Evolutionary conservation across 768 basidiomycete genomes (phyloP), one percentile per base, ranked within the genome.

Genomic region (Mycena floridula): DNA sequence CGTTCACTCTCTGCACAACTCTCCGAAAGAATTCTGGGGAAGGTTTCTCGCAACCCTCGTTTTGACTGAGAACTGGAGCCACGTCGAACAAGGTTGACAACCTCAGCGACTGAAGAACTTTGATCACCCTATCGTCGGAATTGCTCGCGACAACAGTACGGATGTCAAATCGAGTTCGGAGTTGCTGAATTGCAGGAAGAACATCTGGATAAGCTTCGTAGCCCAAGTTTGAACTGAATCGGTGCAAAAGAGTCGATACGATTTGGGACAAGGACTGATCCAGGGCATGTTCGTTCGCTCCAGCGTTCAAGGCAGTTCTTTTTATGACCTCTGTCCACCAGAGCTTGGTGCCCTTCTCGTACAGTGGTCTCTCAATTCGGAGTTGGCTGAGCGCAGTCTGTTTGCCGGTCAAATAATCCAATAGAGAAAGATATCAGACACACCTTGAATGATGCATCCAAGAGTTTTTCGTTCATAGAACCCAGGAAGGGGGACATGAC

Each of bases 291-390:
- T n/a, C n/a, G 60, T 83, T 68, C 3, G 81, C 88, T 1, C 85
- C 86, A 35, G 88, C 85, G 3, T 79, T 85, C 3, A 87, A 60
- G 13, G 87, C 88, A 28, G 89, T 90, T 46, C 76, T 65, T 45
- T 67, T 69, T 48, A 91, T 81, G 30, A 91, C 86, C 49, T 86
- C 81, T 16, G 67, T 59, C 89, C 89, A 91, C 87, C 86, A 90
- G 3, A 56, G 60, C 25, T 72, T 59, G 38, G 72, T 70, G 39
- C 81, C 81, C 13, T 68, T 61, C 40, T 62, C 57, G 56, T 88
- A 89, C 0, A 66, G 73, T 2, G 86, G 84, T 37, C 71, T 69
- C 48, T 81, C 76, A 13, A 50, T 64, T 56, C 87, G 83, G 16
- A 82, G 57, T 23, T 59, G 52, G 43, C 59, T 65, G 35, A 76